Evolutionary conservation across 805 yeast species (phyloP), one percentile per base, ranked within the genome.

Genomic region (Schizosaccharomyces cryophilus): DNA sequence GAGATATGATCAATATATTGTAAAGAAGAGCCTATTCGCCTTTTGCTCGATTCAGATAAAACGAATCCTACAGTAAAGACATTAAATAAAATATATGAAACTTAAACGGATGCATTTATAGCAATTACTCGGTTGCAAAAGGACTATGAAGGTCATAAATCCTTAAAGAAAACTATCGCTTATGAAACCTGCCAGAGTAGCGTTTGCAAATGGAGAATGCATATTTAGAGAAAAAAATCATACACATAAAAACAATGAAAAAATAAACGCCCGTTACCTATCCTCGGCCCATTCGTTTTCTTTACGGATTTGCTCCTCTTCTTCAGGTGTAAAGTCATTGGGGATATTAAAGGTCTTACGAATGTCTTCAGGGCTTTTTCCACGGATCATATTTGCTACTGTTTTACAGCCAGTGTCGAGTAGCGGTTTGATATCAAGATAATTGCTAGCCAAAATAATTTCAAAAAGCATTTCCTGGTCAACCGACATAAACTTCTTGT

Each of bases 401-500:
- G 76, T 74, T 67, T 76, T 75, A 68, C 78, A 75, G 30, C 78
- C 78, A 21, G 73, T 75, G 60, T 75, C 78, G 54, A 75, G 69
- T 45, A 75, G 68, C 1, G 77, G 74, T 61, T 72, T 71, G 65
- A 75, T 75, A 60, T 75, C 78, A 62, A 75, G 70, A 66, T 75
- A 75, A 65, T 75, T 75, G 42, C 78, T 78, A 24, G 77, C 66
- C 13, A 75, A 67, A 62, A 75, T 75, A 65, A 75, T 75, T 67
- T 75, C 78, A 65, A 74, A 75, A 61, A 75, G 71, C 74, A 75
- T 73, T 63, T 75, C 77, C 69, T 75, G 97, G 72, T 90, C 97
- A 47, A 90, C 96, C 69, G 86, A 85, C 67, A 90, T 78, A 71
- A 89, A 90, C 71, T 85, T 87, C 71, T 86, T 85, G 73, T 90